These are phyloP conservation scores for Neckera pumila DNA, from an alignment of 225 moss, liverwort and hornwort genomes.

Conservation along the genomic window DNA sequence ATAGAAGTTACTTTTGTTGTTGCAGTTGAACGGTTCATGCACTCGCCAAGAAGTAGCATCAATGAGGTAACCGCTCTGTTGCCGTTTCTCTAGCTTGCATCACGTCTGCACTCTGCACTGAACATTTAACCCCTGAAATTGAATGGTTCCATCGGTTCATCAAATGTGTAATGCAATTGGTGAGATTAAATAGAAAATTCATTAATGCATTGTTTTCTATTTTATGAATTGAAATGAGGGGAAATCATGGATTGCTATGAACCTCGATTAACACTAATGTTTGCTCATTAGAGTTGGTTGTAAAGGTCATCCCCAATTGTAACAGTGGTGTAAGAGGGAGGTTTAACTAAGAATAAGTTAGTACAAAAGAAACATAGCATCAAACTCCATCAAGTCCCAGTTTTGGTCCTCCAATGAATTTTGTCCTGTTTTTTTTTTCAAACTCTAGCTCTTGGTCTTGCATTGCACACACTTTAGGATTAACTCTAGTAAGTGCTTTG, in stretches of 20 bases:
- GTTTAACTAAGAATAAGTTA: no score
- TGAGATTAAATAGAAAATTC: neutral
- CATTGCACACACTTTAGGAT: no score
- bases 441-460: no score
- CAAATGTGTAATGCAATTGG: neutral
- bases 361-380: no score
- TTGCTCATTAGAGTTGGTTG: neutral
- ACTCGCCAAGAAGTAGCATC: neutral
- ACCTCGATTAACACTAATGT: neutral
- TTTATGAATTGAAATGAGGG: neutral
- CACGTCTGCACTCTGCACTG: neutral
- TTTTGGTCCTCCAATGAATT: no score
- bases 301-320: no score
- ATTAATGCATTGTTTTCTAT: neutral
- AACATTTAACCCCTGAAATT: neutral
- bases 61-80: neutral
- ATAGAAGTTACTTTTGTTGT: neutral
- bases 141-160: neutral
- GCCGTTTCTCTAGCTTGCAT: neutral
- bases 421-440: no score
- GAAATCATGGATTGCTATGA: neutral
- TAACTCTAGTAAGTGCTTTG: neutral
- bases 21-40: neutral
- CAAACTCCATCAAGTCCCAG: no score
- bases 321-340: no score